Evolutionary conservation across 495 filamentous ascomycete species (phyloP).

Genomic region (Talaromyces ruber): DNA sequence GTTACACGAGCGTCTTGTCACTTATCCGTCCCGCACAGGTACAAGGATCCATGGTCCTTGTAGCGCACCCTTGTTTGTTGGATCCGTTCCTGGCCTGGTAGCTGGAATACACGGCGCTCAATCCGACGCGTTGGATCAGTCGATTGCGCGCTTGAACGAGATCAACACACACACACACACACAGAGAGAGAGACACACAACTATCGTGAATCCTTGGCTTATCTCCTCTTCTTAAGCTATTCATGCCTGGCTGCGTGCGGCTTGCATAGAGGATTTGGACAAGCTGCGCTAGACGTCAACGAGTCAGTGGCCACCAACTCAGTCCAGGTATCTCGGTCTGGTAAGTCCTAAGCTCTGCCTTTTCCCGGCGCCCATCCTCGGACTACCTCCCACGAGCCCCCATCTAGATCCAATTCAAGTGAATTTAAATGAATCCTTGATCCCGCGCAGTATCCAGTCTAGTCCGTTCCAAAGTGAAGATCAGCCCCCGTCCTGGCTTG

Average conservation of each 20-base stretch:
- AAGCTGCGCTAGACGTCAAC: neutral
- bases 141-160: neutral
- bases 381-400: neutral
- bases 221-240: neutral
- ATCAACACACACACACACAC: slow-evolving; percentile 1
- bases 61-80: neutral
- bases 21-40: no score
- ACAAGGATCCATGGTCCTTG: neutral
- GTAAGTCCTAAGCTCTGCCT: neutral
- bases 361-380: neutral
- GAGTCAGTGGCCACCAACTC: neutral
- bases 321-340: neutral
- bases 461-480: neutral
- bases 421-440: neutral
- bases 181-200: no score
- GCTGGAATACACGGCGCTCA: neutral
- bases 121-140: neutral
- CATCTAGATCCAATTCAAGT: neutral
- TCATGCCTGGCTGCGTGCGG: neutral
- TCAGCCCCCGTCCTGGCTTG: neutral
- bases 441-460: neutral
- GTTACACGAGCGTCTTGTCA: neutral
- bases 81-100: neutral
- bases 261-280: neutral
- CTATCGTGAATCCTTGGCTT: neutral